Base-by-base conservation (phyloP, 2,329 filamentous ascomycete species). In the Pseudopyricularia javanii region DNA sequence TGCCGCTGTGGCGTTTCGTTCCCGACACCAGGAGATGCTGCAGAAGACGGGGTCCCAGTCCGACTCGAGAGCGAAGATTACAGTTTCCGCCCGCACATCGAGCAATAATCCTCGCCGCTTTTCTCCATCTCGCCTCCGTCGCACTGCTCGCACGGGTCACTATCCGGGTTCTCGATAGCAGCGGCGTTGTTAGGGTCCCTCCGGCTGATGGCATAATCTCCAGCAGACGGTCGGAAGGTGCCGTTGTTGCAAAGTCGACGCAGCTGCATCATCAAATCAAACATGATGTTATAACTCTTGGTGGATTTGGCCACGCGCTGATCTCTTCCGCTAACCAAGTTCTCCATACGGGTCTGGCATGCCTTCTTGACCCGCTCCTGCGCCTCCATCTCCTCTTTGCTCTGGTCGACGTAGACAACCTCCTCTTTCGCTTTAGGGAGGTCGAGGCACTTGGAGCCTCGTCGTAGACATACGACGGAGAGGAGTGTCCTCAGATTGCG, bases 161-260 rank as follows among this genome's bases (percentile, higher is more conserved):
- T 48, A 22, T 48, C 45, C 12, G n/a, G 24, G 7, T 48, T 14
- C 11, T 48, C 24, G 7, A 17, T n/a, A 9, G 22, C 4, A 6
- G 24, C 11, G 24, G 5, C 11, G 9, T 48, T 63, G 62, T 26
- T 62, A 64, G 43, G 61, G 61, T 26, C 43, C 4, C 3, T 47
- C 12, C 14, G 20, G 43, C 17, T 15, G 11, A 9, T 11, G 8
- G 14, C 22, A 4, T 15, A 11, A 20, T 7, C 4, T 7, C 72
- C 72, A 75, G 1, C 69, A 70, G 47, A 73, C 71, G 0, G 59
- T 62, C 34, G 73, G 56, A 65, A 72, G 0, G 74, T 76, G 1
- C 73, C 74, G 55, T 75, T 73, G 53, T 76, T 76, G 59, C 73
- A 75, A 1, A 76, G 55, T 6, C 74, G 43, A 11, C 43, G 11